Evolutionary conservation across 805 yeast species (phyloP).

Genomic region (Lachancea lanzarotensis): DNA sequence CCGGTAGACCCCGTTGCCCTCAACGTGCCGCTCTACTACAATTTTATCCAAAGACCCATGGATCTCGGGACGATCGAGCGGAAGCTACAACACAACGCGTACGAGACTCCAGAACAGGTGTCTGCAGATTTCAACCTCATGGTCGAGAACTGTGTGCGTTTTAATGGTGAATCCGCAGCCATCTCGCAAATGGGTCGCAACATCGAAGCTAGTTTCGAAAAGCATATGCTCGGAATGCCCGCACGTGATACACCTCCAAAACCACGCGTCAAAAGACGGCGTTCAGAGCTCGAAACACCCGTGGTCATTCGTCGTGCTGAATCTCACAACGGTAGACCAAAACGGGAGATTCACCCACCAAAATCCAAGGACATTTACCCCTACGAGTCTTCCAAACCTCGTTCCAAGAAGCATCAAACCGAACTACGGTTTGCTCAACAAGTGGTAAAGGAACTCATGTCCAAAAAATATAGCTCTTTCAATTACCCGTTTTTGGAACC

Average conservation of each 20-base stretch:
- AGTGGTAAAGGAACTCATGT: constrained; percentile 70
- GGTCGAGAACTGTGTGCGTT: constrained; percentile 73
- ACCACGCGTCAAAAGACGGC: constrained; percentile 26
- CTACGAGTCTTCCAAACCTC: constrained; percentile 67
- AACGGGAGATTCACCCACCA: constrained; percentile 95
- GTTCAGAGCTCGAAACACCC: constrained; percentile 32
- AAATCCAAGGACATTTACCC: constrained; percentile 83
- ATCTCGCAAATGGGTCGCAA: constrained; percentile 90
- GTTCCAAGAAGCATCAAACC: constrained; percentile 84
- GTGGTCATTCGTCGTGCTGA: constrained; percentile 64
- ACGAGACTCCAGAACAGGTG: constrained; percentile 61
- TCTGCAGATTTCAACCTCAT: constrained; percentile 75
- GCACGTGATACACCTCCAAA: constrained; percentile 41
- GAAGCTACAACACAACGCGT: constrained; percentile 64
- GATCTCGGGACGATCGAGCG: constrained; percentile 86
- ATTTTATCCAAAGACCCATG: constrained; percentile 82
- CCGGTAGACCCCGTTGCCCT: constrained; percentile 89
- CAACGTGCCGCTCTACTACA: constrained; percentile 86
- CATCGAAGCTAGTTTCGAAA: constrained; percentile 86
- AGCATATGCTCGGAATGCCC: constrained; percentile 89
- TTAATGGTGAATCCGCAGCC: constrained; percentile 77
- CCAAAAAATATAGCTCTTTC: constrained; percentile 77
- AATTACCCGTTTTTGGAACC: constrained; percentile 90
- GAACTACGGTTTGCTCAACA: constrained; percentile 82
- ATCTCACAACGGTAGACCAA: constrained; percentile 77